Percentiles rank a stretch among this genome's conserved stretches.
phyloP scores from a whole-genome alignment of 2,329 filamentous ascomycete species.

The Drechmeria coniospora region DNA sequence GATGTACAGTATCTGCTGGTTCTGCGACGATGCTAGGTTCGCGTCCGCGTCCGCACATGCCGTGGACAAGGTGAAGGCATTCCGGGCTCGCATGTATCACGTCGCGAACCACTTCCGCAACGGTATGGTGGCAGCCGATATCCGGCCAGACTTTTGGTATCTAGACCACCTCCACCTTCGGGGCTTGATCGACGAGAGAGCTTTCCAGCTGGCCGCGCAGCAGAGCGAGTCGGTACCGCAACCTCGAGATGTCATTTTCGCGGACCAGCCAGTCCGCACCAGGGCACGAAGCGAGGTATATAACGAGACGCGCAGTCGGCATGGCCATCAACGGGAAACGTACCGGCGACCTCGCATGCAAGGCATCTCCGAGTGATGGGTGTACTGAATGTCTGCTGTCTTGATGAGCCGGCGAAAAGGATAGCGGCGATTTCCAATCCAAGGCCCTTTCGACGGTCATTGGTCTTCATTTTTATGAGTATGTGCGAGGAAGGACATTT shows the following conservation, averaged over 20 bases:
- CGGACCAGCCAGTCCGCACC: not conserved
- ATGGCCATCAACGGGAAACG: too few relatives aligned
- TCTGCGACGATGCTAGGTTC: constrained; percentile 26
- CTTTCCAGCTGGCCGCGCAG: constrained; percentile 8
- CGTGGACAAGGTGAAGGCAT: constrained; percentile 11
- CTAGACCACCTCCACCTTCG: constrained; percentile 19
- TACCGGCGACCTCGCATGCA: too few relatives aligned
- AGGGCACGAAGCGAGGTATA: not conserved
- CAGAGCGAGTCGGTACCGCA: constrained; percentile 7
- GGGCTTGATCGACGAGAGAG: constrained; percentile 12
- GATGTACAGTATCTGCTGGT: constrained; percentile 28
- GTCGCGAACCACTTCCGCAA: constrained; percentile 27
- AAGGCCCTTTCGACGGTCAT: too few relatives aligned
- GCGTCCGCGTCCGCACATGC: constrained; percentile 4
- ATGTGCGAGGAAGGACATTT: too few relatives aligned
- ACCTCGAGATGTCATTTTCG: constrained; percentile 1
- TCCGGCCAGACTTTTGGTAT: constrained; percentile 25
- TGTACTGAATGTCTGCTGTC: too few relatives aligned
- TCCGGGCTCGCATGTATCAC: constrained; percentile 30
- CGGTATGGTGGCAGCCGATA: constrained; percentile 9
- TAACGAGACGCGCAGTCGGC: not conserved
- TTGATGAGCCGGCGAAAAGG: too few relatives aligned
- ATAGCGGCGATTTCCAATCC: too few relatives aligned
- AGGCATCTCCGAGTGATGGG: too few relatives aligned
- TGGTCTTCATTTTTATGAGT: too few relatives aligned